phyloP scores from a whole-genome alignment of 768 basidiomycete species.

The Megacollybia marginata region DNA sequence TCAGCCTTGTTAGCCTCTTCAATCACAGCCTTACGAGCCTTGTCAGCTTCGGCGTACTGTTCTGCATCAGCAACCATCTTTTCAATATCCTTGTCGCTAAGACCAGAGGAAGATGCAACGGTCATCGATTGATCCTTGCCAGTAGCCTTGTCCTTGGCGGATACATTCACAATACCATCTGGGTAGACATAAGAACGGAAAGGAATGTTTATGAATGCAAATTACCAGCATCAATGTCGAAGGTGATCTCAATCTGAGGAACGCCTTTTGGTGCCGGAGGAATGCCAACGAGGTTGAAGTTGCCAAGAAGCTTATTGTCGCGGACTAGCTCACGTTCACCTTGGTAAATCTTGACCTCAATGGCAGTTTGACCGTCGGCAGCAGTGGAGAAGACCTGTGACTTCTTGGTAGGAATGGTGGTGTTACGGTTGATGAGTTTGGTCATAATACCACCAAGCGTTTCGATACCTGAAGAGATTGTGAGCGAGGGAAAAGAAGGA shows the following conservation, averaged over 20 bases:
- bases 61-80: constrained; percentile 95
- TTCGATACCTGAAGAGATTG: constrained; percentile 57
- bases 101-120: constrained; percentile 94
- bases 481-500: not conserved
- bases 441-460: constrained; percentile 99
- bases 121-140: constrained; percentile 93
- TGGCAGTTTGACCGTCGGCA: constrained; percentile 98
- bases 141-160: constrained; percentile 91
- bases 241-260: constrained; percentile 82
- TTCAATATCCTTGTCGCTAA: constrained; percentile 95
- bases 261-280: constrained; percentile 82
- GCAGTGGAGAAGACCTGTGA: constrained; percentile 98
- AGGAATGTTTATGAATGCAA: not conserved
- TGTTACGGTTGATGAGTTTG: constrained; percentile 96
- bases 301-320: constrained; percentile 98
- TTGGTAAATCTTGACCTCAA: constrained; percentile 99
- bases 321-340: constrained; percentile 98
- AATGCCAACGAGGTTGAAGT: constrained; percentile 99
- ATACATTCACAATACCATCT: constrained; percentile 97
- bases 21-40: constrained; percentile 78
- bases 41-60: constrained; percentile 89
- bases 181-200: not conserved
- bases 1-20: constrained; percentile 97
- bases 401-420: constrained; percentile 99
- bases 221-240: constrained; percentile 94